Conservation (phyloP, 495 filamentous ascomycete genomes). For the Pseudevernia furfuracea region DNA sequence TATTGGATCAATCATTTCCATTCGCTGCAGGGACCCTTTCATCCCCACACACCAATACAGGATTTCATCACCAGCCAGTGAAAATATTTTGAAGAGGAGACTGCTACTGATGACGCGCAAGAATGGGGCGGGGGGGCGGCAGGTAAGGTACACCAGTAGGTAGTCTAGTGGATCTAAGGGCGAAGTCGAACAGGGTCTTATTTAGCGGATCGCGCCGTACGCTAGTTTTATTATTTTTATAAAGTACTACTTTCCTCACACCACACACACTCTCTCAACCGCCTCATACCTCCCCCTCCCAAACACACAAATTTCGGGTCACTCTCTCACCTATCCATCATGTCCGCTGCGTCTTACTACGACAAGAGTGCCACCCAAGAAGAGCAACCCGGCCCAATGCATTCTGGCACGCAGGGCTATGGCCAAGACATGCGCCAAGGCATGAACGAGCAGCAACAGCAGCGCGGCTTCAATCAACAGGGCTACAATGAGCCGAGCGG, state of each 20-base stretch:
- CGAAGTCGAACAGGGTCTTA: too few species aligned
- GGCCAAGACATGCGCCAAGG: neutral
- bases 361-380: neutral
- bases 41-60: neutral
- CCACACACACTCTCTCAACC: neutral
- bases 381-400: neutral
- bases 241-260: too few species aligned
- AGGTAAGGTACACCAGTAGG: too few species aligned
- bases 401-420: neutral
- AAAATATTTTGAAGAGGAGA: neutral
- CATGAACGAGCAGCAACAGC: neutral
- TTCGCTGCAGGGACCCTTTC: neutral
- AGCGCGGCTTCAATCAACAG: neutral
- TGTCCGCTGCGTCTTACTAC: neutral
- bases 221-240: too few species aligned
- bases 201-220: neutral
- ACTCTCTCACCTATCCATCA: neutral
- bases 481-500: constrained; percentile 1
- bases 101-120: neutral
- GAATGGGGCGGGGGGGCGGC: too few species aligned
- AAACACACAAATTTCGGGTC: too few species aligned
- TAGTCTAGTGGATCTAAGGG: too few species aligned
- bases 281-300: too few species aligned
- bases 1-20: neutral
- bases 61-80: neutral